Evolutionary conservation across 495 filamentous ascomycete species (phyloP), one percentile per base, ranked within the genome.

Genomic region (Penicillium desertorum): DNA sequence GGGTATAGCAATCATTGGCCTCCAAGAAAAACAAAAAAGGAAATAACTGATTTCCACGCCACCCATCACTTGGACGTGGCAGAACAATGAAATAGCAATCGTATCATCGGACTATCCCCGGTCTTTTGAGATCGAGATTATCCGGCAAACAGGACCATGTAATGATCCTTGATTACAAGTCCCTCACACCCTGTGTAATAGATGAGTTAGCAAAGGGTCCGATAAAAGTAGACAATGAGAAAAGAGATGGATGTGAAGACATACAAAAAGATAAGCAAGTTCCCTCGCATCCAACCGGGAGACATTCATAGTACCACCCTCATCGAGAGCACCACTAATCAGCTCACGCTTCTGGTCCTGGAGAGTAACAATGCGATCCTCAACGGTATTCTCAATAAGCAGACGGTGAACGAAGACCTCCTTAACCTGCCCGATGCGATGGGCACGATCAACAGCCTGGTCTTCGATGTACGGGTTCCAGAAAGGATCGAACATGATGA

Each of bases 381-480:
- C 93, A 7, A 98, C 89, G 0, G 93, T 96, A 1, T 80, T 79
- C 56, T 84, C 59, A 25, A 96, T 82, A 5, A 96, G 71, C 22
- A 98, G 78, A 4, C 89, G 87, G 69, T 97, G 90, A 8, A 97
- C 86, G 52, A 83, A 79, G 5, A 98, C 93, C 14, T 82, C 73
- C 0, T 80, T 79, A 59, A 77, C 77, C 77, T 98, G 93, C 14
- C 92, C 92, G 54, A 98, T 90, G 4, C 93, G 88, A 68, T 98
- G 89, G 4, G 93, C 90, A 37, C 93, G 90, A 71, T 96, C 94
- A 54, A 98, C 87, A 1, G 93, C 93, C 70, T 98, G 93, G 62
- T 92, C 90, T 73, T 98, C 93, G 25, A 96, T 88, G 67, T 88
- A 96, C 0, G 93, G 92, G 58, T 98, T 98, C 90, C 94, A 98